Percentiles rank a stretch among this genome's conserved stretches.
These are phyloP conservation scores for Paecilomyces fulvus DNA, from an alignment of 2,329 filamentous ascomycete species.

Conservation along the genomic window DNA sequence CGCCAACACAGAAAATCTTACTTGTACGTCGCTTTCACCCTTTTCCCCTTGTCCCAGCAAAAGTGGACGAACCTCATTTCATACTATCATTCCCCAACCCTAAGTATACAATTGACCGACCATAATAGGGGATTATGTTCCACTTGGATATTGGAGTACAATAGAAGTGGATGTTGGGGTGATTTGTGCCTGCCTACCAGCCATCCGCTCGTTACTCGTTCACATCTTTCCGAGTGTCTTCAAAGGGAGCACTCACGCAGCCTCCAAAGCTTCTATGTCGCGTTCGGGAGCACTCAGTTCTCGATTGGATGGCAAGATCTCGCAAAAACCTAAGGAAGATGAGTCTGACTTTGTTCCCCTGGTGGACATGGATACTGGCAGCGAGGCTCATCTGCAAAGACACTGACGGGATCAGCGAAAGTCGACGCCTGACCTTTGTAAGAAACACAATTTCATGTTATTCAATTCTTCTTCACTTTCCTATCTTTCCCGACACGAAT, in stretches of 20 bases:
- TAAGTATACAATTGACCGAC: neutral
- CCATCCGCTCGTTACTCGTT: slow-evolving; percentile 30
- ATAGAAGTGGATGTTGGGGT: slow-evolving; percentile 23
- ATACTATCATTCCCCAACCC: too few species aligned
- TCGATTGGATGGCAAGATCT: slow-evolving; percentile 7
- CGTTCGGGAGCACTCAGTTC: slow-evolving; percentile 7
- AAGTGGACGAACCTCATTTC: too few species aligned
- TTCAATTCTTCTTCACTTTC: neutral
- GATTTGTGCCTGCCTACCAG: slow-evolving; percentile 23
- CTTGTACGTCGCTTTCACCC: slow-evolving; percentile 16
- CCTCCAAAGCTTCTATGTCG: slow-evolving; percentile 9
- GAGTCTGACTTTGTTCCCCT: slow-evolving; percentile 13
- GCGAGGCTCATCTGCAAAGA: slow-evolving; percentile 7
- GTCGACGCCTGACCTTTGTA: neutral
- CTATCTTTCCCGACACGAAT: neutral
- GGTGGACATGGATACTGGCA: slow-evolving; percentile 12
- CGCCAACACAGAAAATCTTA: slow-evolving; percentile 33
- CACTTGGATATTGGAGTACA: slow-evolving; percentile 22
- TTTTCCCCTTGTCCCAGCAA: neutral
- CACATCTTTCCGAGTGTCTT: slow-evolving; percentile 28
- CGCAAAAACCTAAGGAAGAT: slow-evolving; percentile 9
- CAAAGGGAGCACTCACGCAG: slow-evolving; percentile 19
- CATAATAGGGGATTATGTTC: slow-evolving; percentile 20
- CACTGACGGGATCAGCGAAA: neutral
- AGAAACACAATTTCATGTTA: neutral